Evolutionary conservation across 345 rosid genomes (phyloP).

Genomic region (Excoecaria cochinchinensis): DNA sequence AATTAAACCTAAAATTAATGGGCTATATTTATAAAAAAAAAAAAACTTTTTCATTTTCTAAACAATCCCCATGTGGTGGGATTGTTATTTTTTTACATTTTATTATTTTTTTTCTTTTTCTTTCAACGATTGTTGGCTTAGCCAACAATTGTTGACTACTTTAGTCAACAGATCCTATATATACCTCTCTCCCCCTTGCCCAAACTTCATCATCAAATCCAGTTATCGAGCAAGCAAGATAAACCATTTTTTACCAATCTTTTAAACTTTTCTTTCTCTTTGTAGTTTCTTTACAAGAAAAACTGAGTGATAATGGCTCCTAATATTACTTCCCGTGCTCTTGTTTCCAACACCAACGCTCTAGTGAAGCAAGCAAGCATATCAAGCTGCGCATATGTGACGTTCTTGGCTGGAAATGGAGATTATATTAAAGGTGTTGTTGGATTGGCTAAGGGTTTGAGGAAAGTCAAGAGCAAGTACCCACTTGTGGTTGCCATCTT

Average conservation of each 20-base stretch:
- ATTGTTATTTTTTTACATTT: no score
- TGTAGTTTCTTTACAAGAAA: neutral
- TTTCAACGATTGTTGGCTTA: no score
- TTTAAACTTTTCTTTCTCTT: neutral
- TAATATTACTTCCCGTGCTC: neutral
- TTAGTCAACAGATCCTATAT: no score
- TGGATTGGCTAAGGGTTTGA: conserved; percentile 80
- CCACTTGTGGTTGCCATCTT: conserved; percentile 78
- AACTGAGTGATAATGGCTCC: conserved; percentile 15
- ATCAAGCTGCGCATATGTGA: conserved; percentile 44
- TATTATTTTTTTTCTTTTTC: no score
- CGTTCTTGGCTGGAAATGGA: conserved; percentile 74
- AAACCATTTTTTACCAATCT: no score
- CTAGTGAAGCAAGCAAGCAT: conserved; percentile 29
- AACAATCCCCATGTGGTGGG: no score
- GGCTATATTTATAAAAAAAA: no score
- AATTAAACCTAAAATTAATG: no score
- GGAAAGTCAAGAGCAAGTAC: conserved; percentile 55
- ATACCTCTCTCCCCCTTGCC: neutral
- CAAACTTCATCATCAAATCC: neutral
- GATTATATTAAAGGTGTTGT: conserved; percentile 77
- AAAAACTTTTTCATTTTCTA: no score
- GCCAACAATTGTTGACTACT: no score
- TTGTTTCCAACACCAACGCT: neutral
- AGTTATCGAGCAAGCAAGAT: neutral